Evolutionary conservation across 768 basidiomycete genomes (phyloP).

Genomic region (Suillus tomentosus): DNA sequence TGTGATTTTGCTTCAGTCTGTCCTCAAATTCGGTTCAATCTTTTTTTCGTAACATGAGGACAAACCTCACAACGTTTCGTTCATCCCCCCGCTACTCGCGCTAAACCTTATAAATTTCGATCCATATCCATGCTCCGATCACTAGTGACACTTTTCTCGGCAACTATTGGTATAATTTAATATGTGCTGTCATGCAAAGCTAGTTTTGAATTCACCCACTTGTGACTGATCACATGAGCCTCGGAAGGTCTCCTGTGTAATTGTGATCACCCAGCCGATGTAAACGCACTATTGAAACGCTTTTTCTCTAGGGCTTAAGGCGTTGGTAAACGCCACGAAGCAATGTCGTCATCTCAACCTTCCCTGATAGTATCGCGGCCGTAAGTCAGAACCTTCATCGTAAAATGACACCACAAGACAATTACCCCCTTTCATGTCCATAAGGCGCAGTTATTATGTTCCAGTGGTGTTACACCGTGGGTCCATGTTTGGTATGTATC

Average conservation of each 20-base stretch:
- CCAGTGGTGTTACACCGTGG: conserved; percentile 14
- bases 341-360: conserved; percentile 24
- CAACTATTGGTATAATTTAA: conserved; percentile 16
- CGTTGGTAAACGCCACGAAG: conserved; percentile 22
- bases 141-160: conserved; percentile 18
- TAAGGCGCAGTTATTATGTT: conserved; percentile 15
- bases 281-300: conserved; percentile 10
- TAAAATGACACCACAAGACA: background rate
- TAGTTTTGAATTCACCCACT: conserved; percentile 14
- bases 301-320: conserved; percentile 28
- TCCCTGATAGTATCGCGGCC: conserved; percentile 6
- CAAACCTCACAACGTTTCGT: conserved; percentile 33
- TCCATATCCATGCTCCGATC: conserved; percentile 23
- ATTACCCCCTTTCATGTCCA: conserved; percentile 24
- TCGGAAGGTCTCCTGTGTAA: conserved; percentile 14
- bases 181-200: conserved; percentile 18
- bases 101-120: conserved; percentile 23
- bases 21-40: conserved; percentile 7
- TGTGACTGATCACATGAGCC: conserved; percentile 29
- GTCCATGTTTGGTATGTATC: background rate
- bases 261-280: conserved; percentile 14
- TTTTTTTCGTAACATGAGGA: conserved; percentile 24
- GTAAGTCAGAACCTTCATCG: conserved; percentile 10
- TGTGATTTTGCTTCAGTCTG: conserved; percentile 15
- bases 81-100: conserved; percentile 33